These are phyloP conservation scores for Hypericum androsaemum DNA, from an alignment of 345 rosid species.

Conservation along the genomic window DNA sequence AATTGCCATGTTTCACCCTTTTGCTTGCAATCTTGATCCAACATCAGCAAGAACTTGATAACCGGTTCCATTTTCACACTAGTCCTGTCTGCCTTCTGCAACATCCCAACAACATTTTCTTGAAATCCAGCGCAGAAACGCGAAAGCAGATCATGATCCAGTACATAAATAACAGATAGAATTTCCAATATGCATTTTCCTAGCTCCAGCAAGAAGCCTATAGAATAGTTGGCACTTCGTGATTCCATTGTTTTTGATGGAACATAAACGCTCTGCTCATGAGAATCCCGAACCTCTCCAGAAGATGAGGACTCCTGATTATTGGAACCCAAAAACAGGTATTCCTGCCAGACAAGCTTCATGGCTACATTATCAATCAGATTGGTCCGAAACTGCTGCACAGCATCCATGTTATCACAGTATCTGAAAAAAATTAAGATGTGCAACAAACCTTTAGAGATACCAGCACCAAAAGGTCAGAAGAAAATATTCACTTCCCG, in stretches of 20 bases:
- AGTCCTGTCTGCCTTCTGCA: conserved; percentile 31
- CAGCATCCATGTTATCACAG: conserved; percentile 39
- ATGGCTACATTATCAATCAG: conserved; percentile 54
- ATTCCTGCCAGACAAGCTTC: conserved; percentile 75
- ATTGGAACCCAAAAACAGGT: conserved; percentile 21
- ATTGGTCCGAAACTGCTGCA: conserved; percentile 35
- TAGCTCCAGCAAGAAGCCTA: conserved; percentile 45
- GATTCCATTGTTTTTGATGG: conserved; percentile 30
- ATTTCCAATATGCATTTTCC: conserved; percentile 78
- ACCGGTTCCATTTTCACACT: conserved; percentile 32
- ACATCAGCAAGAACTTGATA: conserved; percentile 46
- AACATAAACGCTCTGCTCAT: conserved; percentile 19
- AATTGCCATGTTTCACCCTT: conserved; percentile 75
- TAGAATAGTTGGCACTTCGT: conserved; percentile 23
- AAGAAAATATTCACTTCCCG: conserved; percentile 5
- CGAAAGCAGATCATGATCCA: conserved; percentile 49
- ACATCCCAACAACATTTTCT: conserved; percentile 41
- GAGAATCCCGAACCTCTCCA: conserved; percentile 16
- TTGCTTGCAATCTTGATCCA: conserved; percentile 36
- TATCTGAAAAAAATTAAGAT: conserved; percentile 27
- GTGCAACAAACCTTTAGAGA: background rate
- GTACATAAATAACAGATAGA: conserved; percentile 42
- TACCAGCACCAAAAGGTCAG: background rate
- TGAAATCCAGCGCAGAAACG: conserved; percentile 43
- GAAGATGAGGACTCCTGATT: conserved; percentile 20